phyloP scores from a whole-genome alignment of 2,329 filamentous ascomycete species.

The Aspergillus udagawae region DNA sequence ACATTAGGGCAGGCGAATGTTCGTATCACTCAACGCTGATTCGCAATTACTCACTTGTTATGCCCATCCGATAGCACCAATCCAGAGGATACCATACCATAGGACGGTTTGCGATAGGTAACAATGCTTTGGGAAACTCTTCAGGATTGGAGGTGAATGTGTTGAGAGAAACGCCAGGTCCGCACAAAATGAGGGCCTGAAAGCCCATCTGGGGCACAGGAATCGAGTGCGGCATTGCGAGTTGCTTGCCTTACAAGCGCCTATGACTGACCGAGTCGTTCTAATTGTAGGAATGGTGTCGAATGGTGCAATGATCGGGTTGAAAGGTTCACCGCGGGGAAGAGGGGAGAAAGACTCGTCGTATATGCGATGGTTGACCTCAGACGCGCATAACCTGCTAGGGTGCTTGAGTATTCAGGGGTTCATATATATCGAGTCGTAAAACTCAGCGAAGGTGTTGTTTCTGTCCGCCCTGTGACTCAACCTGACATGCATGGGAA shows the following conservation, averaged over 20 bases:
- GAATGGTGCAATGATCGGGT: not conserved
- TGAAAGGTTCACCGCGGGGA: not conserved
- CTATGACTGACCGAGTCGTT: not conserved
- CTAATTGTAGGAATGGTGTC: not conserved
- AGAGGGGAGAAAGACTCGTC: not conserved
- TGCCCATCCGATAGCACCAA: conserved; percentile 47
- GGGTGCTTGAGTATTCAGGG: not conserved
- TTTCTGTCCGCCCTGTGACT: not conserved
- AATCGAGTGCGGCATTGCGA: conserved; percentile 27
- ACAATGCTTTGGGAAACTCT: conserved; percentile 46
- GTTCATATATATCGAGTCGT: not conserved
- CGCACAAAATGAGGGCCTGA: conserved; percentile 47
- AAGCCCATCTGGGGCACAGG: conserved; percentile 56
- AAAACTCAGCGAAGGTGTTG: not conserved
- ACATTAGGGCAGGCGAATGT: not conserved
- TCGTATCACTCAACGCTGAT: not conserved
- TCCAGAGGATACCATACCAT: conserved; percentile 50
- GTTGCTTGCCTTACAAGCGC: too few species aligned
- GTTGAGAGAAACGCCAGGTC: conserved; percentile 47
- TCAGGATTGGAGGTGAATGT: conserved; percentile 49
- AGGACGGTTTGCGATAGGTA: conserved; percentile 48
- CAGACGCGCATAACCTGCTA: not conserved
- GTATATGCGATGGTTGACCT: not conserved
- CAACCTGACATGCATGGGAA: not conserved
- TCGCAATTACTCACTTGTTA: conserved; percentile 36